phyloP scores from a whole-genome alignment of 2,329 filamentous ascomycete species.

The Didymella pomorum region DNA sequence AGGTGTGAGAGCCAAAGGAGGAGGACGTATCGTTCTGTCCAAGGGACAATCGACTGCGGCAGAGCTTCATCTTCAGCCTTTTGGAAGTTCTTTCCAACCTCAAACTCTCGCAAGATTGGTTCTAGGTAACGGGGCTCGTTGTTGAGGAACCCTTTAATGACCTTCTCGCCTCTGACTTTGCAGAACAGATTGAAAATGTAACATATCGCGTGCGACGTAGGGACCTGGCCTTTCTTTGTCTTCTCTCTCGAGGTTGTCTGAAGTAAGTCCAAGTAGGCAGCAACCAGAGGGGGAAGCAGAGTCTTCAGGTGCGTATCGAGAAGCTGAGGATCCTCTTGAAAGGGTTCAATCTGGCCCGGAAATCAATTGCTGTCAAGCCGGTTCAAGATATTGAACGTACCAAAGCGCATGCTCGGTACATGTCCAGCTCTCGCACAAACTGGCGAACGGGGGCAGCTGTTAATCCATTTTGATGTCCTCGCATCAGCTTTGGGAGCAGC shows the following conservation, averaged over 20 bases:
- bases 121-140: constrained; percentile 90
- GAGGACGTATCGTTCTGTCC: constrained; percentile 89
- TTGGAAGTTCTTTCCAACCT: constrained; percentile 59
- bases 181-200: constrained; percentile 87
- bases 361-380: constrained; percentile 8
- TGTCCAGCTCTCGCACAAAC: constrained; percentile 50
- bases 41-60: constrained; percentile 53
- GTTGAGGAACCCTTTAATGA: constrained; percentile 88
- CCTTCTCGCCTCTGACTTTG: constrained; percentile 93
- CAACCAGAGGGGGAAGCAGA: constrained; percentile 77
- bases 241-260: constrained; percentile 42
- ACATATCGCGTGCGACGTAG: constrained; percentile 68
- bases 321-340: constrained; percentile 94
- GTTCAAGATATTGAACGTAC: constrained; percentile 26
- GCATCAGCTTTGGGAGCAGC: constrained; percentile 49
- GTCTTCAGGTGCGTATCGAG: constrained; percentile 82
- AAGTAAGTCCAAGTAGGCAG: constrained; percentile 76
- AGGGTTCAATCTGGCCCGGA: constrained; percentile 72
- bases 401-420: constrained; percentile 50
- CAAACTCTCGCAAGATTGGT: constrained; percentile 76
- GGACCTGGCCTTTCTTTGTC: constrained; percentile 36
- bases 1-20: constrained; percentile 76
- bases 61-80: constrained; percentile 23
- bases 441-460: constrained; percentile 43
- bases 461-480: constrained; percentile 40